These are phyloP conservation scores for Butyriboletus loyo DNA, from an alignment of 768 basidiomycete genomes.

Conservation along the genomic window DNA sequence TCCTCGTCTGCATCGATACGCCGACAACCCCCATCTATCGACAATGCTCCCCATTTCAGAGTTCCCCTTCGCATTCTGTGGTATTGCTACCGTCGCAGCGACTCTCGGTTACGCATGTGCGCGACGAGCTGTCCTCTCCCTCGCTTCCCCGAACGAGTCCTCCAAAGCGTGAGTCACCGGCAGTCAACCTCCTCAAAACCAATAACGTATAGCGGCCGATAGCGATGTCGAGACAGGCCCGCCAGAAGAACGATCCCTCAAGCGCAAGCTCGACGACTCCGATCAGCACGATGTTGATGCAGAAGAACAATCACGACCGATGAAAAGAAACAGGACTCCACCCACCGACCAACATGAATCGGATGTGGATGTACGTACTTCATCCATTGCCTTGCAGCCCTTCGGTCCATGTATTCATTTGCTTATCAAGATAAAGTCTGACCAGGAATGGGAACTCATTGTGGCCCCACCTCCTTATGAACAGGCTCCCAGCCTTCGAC, in stretches of 20 bases:
- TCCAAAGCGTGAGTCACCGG: constrained; percentile 32
- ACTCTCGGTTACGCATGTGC: constrained; percentile 57
- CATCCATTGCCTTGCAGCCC: not conserved
- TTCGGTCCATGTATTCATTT: constrained; percentile 5
- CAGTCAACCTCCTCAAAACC: constrained; percentile 28
- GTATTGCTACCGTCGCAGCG: constrained; percentile 58
- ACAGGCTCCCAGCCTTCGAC: constrained; percentile 10
- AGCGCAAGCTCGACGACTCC: constrained; percentile 30
- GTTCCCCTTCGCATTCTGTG: constrained; percentile 53
- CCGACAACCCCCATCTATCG: not conserved
- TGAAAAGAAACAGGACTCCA: constrained; percentile 43
- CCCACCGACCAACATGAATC: constrained; percentile 29
- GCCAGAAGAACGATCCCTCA: constrained; percentile 30
- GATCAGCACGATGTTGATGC: constrained; percentile 27
- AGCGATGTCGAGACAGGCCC: constrained; percentile 30
- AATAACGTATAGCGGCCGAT: constrained; percentile 28
- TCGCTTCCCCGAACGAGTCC: constrained; percentile 16
- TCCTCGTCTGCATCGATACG: constrained; percentile 11
- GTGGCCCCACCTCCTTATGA: constrained; percentile 31
- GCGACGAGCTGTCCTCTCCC: constrained; percentile 34
- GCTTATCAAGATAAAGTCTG: constrained; percentile 21
- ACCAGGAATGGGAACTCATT: constrained; percentile 33
- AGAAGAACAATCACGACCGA: constrained; percentile 26
- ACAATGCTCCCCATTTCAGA: constrained; percentile 51
- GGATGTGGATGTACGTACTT: constrained; percentile 28